Evolutionary conservation across 768 basidiomycete genomes (phyloP).

Genomic region (Ephemerocybe angulata): DNA sequence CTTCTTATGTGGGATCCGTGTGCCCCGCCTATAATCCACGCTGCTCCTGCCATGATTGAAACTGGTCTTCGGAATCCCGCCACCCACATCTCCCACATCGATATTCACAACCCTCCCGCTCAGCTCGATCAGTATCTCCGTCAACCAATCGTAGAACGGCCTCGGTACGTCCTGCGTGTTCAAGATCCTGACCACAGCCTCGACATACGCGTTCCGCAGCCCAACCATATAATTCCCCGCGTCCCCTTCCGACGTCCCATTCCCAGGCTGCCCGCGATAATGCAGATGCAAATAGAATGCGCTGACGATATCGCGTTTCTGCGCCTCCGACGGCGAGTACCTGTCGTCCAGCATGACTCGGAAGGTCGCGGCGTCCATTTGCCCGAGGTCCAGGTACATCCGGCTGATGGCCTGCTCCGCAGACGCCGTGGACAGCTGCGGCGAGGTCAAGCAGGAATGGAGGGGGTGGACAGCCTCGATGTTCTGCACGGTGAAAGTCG

Average conservation of each 20-base stretch:
- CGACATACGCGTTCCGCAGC: constrained; percentile 24
- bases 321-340: constrained; percentile 23
- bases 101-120: background rate
- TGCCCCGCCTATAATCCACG: constrained; percentile 17
- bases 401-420: constrained; percentile 19
- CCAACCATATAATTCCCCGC: background rate
- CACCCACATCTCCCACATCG: background rate
- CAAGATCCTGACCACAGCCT: constrained; percentile 26
- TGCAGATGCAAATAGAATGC: constrained; percentile 29
- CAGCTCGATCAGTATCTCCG: constrained; percentile 18
- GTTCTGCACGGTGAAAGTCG: constrained; percentile 23
- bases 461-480: constrained; percentile 26
- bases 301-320: constrained; percentile 27
- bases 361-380: constrained; percentile 25
- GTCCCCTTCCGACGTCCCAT: background rate
- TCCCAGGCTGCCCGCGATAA: constrained; percentile 17
- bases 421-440: constrained; percentile 22
- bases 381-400: constrained; percentile 14
- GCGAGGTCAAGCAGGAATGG: constrained; percentile 21
- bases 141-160: constrained; percentile 31
- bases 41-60: background rate
- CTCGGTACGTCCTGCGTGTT: constrained; percentile 29
- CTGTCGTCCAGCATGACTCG: constrained; percentile 29
- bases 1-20: constrained; percentile 6
- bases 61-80: background rate